Evolutionary conservation across 1,139 yeast genomes (phyloP).

Genomic region (Diutina scorzettiae): DNA sequence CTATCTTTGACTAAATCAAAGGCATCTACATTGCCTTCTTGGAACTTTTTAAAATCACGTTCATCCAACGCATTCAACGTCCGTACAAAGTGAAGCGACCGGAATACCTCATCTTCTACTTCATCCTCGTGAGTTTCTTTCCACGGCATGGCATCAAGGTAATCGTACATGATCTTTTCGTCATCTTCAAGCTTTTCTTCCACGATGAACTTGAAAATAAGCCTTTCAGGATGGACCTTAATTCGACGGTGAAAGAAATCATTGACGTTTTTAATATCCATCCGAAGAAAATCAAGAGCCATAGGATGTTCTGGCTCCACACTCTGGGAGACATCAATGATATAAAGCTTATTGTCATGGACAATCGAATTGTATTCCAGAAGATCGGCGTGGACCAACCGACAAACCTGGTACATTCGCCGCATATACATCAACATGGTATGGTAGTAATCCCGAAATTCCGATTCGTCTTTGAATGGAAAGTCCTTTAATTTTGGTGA

Average conservation of each 20-base stretch:
- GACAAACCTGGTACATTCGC: constrained; percentile 74
- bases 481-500: constrained; percentile 84
- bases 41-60: constrained; percentile 74
- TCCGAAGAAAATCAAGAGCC: constrained; percentile 85
- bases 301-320: constrained; percentile 98
- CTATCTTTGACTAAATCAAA: constrained; percentile 30
- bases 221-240: constrained; percentile 68
- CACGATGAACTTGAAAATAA: constrained; percentile 59
- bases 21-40: constrained; percentile 62
- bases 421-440: constrained; percentile 80
- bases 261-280: constrained; percentile 95
- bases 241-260: constrained; percentile 72
- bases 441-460: constrained; percentile 56
- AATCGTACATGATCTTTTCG: constrained; percentile 10
- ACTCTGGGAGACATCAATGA: constrained; percentile 93
- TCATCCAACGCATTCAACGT: constrained; percentile 67
- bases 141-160: not conserved
- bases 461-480: constrained; percentile 51
- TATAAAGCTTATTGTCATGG: constrained; percentile 67
- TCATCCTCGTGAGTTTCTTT: constrained; percentile 27
- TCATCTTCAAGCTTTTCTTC: constrained; percentile 17
- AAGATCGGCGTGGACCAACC: constrained; percentile 91
- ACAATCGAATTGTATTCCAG: constrained; percentile 90
- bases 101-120: constrained; percentile 68
- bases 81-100: constrained; percentile 78